Evolutionary conservation across 441 rosid genomes (phyloP), one percentile per base, ranked within the genome.

Genomic region (Kokia cookei): DNA sequence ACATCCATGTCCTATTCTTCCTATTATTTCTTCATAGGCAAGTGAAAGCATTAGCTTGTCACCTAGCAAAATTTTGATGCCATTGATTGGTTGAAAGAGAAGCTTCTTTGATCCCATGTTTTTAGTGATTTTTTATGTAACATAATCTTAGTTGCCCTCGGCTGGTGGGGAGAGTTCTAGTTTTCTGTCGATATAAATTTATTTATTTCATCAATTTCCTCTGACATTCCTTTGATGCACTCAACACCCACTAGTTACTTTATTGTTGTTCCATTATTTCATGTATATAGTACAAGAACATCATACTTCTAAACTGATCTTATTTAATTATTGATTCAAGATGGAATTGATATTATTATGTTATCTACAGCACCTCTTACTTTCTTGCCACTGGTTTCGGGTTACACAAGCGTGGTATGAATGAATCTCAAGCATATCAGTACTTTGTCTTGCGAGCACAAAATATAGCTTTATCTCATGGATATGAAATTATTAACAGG

Each of bases 401-500:
- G 97, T 77, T 91, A 63, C 72, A 76, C 35, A 68, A 76, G 74
- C 86, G 76, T 73, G 55, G 59, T 2, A 83, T 83, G 85, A 83
- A 78, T 73, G 90, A 78, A 79, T 76, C 75, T 63, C 79, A 84
- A 79, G 94, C 91, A 66, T 88, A 91, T 65, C 82, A 90, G 75
- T 88, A 88, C 81, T 91, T 91, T 74, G 97, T 91, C 73, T 63
- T 91, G 65, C 78, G 78, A 35, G 86, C 90, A 11, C 94, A 91
- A 78, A 78, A 83, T 54, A 84, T 90, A 22, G 93, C 94, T 71
- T 13, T 76, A 22, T 85, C 90, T 17, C 93, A 88, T 58, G 94
- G 93, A 78, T 90, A 84, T 73, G 91, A 86, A 71, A 55, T 83
- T 35, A 81, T 90, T 66, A 91, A 91, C 85, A 90, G 94, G 93